Evolutionary conservation across 2,329 filamentous ascomycete genomes (phyloP).

Genomic region (Exophiala sideris): DNA sequence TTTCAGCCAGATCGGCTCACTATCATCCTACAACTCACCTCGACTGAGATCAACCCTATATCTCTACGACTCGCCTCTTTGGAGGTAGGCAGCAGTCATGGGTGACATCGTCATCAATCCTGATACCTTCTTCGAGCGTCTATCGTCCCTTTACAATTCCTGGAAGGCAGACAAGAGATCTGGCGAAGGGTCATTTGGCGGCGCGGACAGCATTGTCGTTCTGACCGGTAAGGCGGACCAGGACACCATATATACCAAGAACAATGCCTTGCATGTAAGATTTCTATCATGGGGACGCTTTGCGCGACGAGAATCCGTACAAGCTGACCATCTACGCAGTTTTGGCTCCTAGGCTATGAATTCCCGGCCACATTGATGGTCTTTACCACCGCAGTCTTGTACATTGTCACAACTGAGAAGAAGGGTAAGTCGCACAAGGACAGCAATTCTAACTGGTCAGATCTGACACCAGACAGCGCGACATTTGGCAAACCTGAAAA

Average conservation of each 20-base stretch:
- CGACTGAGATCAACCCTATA: neutral
- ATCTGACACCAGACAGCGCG: conserved; percentile 62
- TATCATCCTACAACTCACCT: neutral
- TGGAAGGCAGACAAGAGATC: conserved; percentile 96
- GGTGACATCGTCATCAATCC: conserved; percentile 89
- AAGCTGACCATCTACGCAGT: conserved; percentile 52
- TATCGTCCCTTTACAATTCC: conserved; percentile 78
- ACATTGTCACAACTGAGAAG: conserved; percentile 93
- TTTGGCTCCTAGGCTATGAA: conserved; percentile 98
- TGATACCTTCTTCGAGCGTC: conserved; percentile 87
- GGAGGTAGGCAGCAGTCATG: conserved; percentile 44
- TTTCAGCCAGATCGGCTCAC: neutral
- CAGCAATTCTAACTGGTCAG: conserved; percentile 21
- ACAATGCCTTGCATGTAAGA: conserved; percentile 90
- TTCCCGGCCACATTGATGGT: conserved; percentile 95
- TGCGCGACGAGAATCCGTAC: neutral
- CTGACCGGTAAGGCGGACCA: conserved; percentile 89
- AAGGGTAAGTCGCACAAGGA: conserved; percentile 63
- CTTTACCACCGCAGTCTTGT: conserved; percentile 81
- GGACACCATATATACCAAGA: conserved; percentile 88
- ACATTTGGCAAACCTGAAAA: conserved; percentile 86
- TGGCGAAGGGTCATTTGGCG: conserved; percentile 71
- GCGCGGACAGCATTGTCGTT: conserved; percentile 80
- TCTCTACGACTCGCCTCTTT: conserved; percentile 7
- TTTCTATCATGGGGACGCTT: neutral